phyloP scores from a whole-genome alignment of 2,329 filamentous ascomycete species.

The Calonectria hawksworthii region DNA sequence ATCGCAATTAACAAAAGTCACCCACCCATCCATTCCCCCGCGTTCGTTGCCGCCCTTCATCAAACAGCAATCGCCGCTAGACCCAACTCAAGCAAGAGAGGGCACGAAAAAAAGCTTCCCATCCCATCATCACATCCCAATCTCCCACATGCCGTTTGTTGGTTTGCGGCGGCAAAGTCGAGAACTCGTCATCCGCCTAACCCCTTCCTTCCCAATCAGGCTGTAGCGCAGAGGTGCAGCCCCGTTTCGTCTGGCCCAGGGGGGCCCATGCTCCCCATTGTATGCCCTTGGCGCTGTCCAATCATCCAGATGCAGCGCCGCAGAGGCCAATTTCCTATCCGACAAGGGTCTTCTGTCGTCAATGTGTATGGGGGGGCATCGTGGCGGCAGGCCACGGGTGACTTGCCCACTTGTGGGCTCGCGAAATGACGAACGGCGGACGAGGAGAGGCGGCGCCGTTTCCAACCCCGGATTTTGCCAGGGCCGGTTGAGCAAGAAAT shows the following conservation, averaged over 20 bases:
- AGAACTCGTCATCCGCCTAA: neutral
- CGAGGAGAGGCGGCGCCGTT: constrained; percentile 12
- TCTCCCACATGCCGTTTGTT: neutral
- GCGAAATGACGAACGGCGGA: constrained; percentile 41
- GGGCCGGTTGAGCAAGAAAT: neutral
- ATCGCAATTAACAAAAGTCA: neutral
- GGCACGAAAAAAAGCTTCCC: neutral
- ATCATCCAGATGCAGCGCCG: neutral
- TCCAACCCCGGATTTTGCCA: constrained; percentile 41
- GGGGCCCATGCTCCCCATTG: neutral
- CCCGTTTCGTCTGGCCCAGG: neutral
- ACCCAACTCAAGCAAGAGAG: neutral
- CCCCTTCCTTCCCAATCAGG: constrained; percentile 19
- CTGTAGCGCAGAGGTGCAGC: neutral
- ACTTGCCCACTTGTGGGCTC: constrained; percentile 12
- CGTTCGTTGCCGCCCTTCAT: neutral
- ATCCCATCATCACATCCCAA: neutral
- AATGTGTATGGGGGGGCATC: neutral
- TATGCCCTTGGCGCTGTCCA: neutral
- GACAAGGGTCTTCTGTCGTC: neutral
- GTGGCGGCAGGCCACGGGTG: constrained; percentile 16
- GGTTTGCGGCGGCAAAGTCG: neutral
- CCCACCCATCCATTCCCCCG: neutral
- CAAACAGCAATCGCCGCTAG: neutral
- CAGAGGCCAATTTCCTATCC: constrained; percentile 12